These are phyloP conservation scores for Brassica hybrid DNA, from an alignment of 441 rosid species.

Conservation along the genomic window DNA sequence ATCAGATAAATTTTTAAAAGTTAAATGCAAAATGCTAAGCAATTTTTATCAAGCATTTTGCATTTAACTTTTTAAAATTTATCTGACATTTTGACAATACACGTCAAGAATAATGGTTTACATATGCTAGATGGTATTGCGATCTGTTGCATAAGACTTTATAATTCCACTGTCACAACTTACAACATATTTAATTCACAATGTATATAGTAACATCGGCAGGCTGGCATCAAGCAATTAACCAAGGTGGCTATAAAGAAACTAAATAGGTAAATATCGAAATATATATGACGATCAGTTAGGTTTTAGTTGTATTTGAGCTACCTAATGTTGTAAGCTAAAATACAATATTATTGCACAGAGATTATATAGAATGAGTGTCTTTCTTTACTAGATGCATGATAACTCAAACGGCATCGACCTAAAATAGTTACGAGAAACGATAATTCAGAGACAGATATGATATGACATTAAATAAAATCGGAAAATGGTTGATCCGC, in stretches of 20 bases:
- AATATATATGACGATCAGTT: not conserved
- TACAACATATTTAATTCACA: not conserved
- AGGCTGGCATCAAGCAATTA: not conserved
- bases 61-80: not conserved
- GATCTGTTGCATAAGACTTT: not conserved
- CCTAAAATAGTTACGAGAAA: constrained; percentile 24
- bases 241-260: not conserved
- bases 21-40: too few relatives aligned
- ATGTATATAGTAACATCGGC: not conserved
- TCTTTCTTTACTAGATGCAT: constrained; percentile 10
- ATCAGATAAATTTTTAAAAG: too few relatives aligned
- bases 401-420: constrained; percentile 8
- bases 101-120: not conserved
- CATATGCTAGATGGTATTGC: not conserved
- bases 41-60: not conserved
- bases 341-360: not conserved
- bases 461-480: not conserved
- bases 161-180: not conserved
- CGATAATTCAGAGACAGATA: not conserved
- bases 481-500: not conserved
- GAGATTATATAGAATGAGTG: not conserved
- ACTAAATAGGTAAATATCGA: not conserved
- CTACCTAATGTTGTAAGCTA: constrained; percentile 2
- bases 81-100: not conserved
- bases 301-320: not conserved